These are phyloP conservation scores for Neonectria magnoliae DNA, from an alignment of 2,329 filamentous ascomycete genomes.

Conservation along the genomic window DNA sequence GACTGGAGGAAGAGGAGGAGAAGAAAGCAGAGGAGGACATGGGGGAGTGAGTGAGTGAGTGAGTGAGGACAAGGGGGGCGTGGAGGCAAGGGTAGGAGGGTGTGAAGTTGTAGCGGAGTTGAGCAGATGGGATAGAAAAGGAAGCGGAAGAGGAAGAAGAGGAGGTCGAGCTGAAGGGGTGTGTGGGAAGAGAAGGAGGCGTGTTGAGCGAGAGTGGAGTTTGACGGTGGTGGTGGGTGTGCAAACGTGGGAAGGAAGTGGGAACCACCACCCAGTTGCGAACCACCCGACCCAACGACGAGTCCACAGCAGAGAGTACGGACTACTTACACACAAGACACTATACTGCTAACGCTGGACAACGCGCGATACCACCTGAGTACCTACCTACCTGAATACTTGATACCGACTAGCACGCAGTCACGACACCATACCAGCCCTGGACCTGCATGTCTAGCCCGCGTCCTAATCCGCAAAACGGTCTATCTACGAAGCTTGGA, in stretches of 20 bases:
- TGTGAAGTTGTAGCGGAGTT: neutral
- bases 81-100: conserved; percentile 22
- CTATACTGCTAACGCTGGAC: neutral
- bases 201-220: neutral
- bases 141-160: conserved; percentile 9
- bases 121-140: neutral
- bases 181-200: neutral
- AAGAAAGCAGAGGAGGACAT: conserved; percentile 20
- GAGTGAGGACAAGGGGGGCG: conserved; percentile 13
- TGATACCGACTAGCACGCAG: neutral
- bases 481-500: neutral
- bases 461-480: conserved; percentile 7
- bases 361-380: neutral
- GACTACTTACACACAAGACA: neutral
- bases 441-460: conserved; percentile 15
- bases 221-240: neutral
- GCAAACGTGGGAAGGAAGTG: neutral
- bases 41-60: conserved; percentile 14
- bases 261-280: too few species aligned
- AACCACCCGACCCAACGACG: too few species aligned
- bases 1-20: conserved; percentile 25
- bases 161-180: conserved; percentile 29
- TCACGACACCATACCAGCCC: conserved; percentile 1
- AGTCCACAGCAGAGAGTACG: neutral
- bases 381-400: neutral